A percentile compares a stretch with the other conserved stretches of the same genome.
Conservation (phyloP, 2,329 filamentous ascomycete genomes). For the Aspergillus nomiae region DNA sequence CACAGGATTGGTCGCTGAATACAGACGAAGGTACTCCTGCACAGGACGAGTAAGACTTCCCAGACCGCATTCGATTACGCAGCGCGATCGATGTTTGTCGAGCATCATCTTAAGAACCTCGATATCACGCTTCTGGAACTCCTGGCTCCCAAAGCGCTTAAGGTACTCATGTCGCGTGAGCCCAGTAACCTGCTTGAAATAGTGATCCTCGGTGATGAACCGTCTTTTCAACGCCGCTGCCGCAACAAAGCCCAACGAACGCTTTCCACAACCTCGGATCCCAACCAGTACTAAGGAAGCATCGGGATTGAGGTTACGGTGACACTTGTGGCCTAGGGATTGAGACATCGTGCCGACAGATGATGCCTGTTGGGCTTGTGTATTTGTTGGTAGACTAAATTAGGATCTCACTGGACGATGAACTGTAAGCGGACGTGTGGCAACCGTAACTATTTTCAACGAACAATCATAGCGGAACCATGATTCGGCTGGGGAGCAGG, state of each 20-base stretch:
- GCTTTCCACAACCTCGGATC: constrained; percentile 48
- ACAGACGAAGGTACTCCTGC: constrained; percentile 43
- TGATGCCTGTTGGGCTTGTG: background rate
- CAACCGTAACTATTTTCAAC: background rate
- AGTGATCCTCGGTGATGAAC: constrained; percentile 49
- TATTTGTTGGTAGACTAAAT: background rate
- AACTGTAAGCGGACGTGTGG: background rate
- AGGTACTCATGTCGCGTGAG: constrained; percentile 46
- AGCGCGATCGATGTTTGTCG: constrained; percentile 44
- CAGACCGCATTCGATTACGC: constrained; percentile 48
- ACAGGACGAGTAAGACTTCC: constrained; percentile 46
- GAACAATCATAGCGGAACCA: background rate
- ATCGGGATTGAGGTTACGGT: constrained; percentile 37
- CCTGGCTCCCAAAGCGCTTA: constrained; percentile 41
- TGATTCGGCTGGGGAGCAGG: background rate
- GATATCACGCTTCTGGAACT: constrained; percentile 46
- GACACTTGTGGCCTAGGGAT: constrained; percentile 17
- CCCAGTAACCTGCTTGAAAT: constrained; percentile 46
- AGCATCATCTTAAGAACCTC: constrained; percentile 47
- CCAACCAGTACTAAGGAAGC: constrained; percentile 46
- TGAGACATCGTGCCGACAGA: constrained; percentile 1
- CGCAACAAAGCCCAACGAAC: constrained; percentile 46
- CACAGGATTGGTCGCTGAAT: constrained; percentile 42
- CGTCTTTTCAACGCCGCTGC: constrained; percentile 45
- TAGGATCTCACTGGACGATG: background rate